Base-by-base conservation (phyloP, 2,329 filamentous ascomycete genomes). In the Aspergillus uvarum region DNA sequence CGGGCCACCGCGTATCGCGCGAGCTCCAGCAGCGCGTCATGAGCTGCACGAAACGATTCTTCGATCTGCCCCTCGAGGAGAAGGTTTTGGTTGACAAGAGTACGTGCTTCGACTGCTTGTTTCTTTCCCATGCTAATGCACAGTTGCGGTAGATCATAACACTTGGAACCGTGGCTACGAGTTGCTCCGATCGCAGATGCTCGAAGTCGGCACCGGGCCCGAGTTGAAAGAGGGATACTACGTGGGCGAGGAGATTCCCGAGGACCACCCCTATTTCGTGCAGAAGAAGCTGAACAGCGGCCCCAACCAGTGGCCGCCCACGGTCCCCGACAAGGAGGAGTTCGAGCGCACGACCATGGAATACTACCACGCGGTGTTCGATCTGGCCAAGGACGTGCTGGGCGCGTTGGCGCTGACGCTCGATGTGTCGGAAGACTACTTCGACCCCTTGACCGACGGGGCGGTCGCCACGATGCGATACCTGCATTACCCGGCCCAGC, bases 161-260 rank as follows among this genome's bases (percentile, higher is more conserved):
- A 72, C 70, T 2, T 78, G 73, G 67, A 76, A 79, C 64, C 74
- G 78, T 31, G 78, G 78, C 53, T 80, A 80, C 63, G 78, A 80
- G 59, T 66, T 76, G 26, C 67, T 80, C 16, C 72, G 73, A 21
- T 77, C 74, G 5, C 78, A 80, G 59, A 77, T 79, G 57, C 69
- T 80, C 10, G 77, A 80, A 65, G 66, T 68, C 35, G 77, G 77
- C 29, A 77, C 76, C 22, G 68, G 72, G 3, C 77, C 77, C 2
- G 78, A 81, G 32, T 68, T 79, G 4, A 80, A 80, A 61, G 78
- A 79, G 60, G 78, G 77, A 0, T 74, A 76, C 31, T 79, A 77
- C 63, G 76, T 81, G 32, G 77, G 77, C 58, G 73, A 77, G 49
- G 77, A 80, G 51, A 75, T 79, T 24, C 64, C 76, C 1, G 66